Percentiles rank a stretch among this genome's conserved stretches.
Evolutionary conservation across 2,329 filamentous ascomycete genomes (phyloP).

Genomic region (Chrysoporthe cubensis): DNA sequence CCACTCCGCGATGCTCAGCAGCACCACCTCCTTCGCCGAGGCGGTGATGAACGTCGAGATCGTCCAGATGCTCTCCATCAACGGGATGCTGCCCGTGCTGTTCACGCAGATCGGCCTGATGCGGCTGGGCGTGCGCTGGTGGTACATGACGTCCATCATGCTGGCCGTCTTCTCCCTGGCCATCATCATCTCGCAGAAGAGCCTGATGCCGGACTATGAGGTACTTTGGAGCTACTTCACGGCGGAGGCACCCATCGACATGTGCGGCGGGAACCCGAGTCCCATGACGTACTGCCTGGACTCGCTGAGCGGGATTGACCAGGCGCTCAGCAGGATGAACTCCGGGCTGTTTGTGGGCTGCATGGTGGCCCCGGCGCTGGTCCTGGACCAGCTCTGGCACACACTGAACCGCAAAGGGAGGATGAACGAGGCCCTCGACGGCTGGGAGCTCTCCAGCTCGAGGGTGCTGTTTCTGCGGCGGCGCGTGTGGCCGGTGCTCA

Average conservation of each 20-base stretch:
- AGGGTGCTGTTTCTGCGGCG: conserved; percentile 20
- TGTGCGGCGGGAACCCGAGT: conserved; percentile 32
- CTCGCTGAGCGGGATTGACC: conserved; percentile 12
- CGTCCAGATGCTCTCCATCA: conserved; percentile 27
- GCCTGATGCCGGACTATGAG: conserved; percentile 29
- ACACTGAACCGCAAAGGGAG: conserved; percentile 12
- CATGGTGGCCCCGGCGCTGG: conserved; percentile 17
- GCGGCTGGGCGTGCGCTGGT: conserved; percentile 33
- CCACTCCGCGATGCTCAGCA: conserved; percentile 22
- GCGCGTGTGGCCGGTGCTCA: conserved; percentile 15
- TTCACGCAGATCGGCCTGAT: conserved; percentile 33
- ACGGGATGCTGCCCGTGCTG: conserved; percentile 30
- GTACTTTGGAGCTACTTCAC: conserved; percentile 30
- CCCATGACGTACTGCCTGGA: conserved; percentile 27
- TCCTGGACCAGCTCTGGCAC: conserved; percentile 19
- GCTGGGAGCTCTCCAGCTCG: conserved; percentile 16
- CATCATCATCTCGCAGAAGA: conserved; percentile 23
- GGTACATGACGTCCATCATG: conserved; percentile 32
- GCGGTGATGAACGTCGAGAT: conserved; percentile 31
- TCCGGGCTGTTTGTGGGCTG: conserved; percentile 22
- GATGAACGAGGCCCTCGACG: conserved; percentile 11
- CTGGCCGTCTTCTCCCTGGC: conserved; percentile 28
- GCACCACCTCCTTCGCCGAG: conserved; percentile 29
- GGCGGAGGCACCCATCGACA: conserved; percentile 22
- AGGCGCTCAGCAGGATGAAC: conserved; percentile 17